Base-by-base conservation (phyloP, 1,284 basidiomycete genomes). In the Meripilus lineatus region DNA sequence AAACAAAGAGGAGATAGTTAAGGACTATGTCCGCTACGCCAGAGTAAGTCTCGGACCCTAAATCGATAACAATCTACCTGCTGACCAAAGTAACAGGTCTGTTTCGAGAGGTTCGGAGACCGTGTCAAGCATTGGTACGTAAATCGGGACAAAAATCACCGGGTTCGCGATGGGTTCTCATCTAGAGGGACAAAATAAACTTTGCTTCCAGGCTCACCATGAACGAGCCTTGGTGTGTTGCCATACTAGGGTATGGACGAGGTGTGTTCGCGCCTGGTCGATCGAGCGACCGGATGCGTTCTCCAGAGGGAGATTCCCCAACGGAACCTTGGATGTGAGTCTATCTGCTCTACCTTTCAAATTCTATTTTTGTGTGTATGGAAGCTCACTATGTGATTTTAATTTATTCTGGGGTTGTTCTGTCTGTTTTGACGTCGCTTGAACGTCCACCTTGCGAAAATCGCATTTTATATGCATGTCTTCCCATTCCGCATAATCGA, bases 161-260 rank as follows among this genome's bases (percentile, higher is more conserved):
- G n/a, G n/a, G n/a, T n/a, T n/a, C n/a, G n/a, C n/a, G n/a, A n/a
- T n/a, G n/a, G n/a, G n/a, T n/a, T n/a, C n/a, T n/a, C n/a, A n/a
- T n/a, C n/a, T n/a, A n/a, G n/a, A n/a, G n/a, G n/a, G n/a, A n/a
- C n/a, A n/a, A n/a, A n/a, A n/a, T n/a, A n/a, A n/a, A n/a, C n/a
- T n/a, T n/a, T n/a, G 8, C 28, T 32, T 17, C 11, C 17, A 81
- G 79, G 80, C 66, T 82, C 36, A 84, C 80, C 0, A 63, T 84
- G 61, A 88, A 88, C 59, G 84, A 89, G 65, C 84, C 83, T 1
- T 87, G 79, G 81, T 81, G 79, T 52, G 68, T 82, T 43, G 73
- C 84, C n/a, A 69, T 79, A 38, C 71, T 84, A 25, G 85, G 86
- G 2, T 81, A 84, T 54, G 79, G 76, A 21, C 68, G 75, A 33